Percentiles rank a stretch among this genome's conserved stretches.
phyloP scores from a whole-genome alignment of 257 asterid species.

The Salvia rosmarinus region DNA sequence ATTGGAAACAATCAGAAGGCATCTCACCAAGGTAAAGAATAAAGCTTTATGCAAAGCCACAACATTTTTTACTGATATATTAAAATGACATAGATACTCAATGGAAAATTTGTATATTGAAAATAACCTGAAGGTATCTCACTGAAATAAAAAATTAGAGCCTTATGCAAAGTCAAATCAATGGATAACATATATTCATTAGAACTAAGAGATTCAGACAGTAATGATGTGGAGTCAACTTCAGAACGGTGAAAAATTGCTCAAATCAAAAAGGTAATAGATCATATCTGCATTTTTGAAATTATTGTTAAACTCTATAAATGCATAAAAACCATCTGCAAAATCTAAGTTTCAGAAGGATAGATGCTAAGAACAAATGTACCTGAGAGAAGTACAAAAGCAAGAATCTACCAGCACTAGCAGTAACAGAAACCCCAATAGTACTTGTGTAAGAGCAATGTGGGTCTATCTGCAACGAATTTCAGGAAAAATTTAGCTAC shows the following conservation, averaged over 20 bases:
- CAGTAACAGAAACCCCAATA: conserved; percentile 58
- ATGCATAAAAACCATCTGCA: conserved; percentile 19
- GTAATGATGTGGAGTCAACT: background rate
- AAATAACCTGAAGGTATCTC: conserved; percentile 14
- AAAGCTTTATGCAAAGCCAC: conserved; percentile 6
- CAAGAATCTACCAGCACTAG: conserved; percentile 86
- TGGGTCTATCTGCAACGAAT: conserved; percentile 82
- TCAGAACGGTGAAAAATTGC: conserved; percentile 20
- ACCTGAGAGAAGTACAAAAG: conserved; percentile 86
- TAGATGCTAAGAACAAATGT: conserved; percentile 25
- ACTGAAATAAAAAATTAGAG: background rate
- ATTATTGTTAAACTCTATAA: background rate
- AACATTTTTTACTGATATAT: background rate
- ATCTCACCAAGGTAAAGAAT: conserved; percentile 5
- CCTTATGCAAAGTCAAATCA: background rate
- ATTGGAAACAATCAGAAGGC: background rate
- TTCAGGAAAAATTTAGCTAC: conserved; percentile 26
- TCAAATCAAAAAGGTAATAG: conserved; percentile 14
- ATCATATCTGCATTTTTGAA: conserved; percentile 12
- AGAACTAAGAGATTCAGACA: background rate
- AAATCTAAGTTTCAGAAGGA: conserved; percentile 30
- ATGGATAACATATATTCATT: background rate
- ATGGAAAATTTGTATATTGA: conserved; percentile 1
- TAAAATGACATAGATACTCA: conserved; percentile 14
- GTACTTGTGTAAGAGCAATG: conserved; percentile 90